A percentile compares a stretch with the other conserved stretches of the same genome.
Evolutionary conservation across 352 stramenopile species (phyloP).

Genomic region (Phytophthora ramorum): DNA sequence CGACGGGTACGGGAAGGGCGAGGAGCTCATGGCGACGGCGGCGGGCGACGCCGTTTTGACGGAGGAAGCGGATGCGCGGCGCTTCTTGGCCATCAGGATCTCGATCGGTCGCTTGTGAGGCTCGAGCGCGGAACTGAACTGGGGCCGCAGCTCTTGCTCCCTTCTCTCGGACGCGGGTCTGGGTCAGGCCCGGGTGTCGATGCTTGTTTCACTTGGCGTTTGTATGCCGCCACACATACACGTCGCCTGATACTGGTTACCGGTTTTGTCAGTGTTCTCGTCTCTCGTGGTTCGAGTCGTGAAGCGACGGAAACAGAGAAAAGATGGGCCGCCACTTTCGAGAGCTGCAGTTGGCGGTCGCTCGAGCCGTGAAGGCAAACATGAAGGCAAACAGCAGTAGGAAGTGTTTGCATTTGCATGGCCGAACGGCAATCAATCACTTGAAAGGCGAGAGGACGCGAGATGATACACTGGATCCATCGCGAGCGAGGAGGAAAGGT

Average conservation of each 20-base stretch:
- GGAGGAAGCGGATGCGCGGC: slow-evolving; percentile 27
- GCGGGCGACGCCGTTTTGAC: slow-evolving; percentile 28
- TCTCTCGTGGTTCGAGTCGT: background rate
- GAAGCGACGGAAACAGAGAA: slow-evolving; percentile 17
- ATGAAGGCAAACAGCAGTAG: background rate
- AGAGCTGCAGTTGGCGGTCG: background rate
- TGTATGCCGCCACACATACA: slow-evolving; percentile 28
- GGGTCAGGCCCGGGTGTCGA: slow-evolving; percentile 12
- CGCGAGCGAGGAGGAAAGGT: background rate
- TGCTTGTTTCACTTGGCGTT: slow-evolving; percentile 25
- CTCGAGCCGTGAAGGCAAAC: background rate
- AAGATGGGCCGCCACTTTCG: slow-evolving; percentile 14
- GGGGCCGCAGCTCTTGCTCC: slow-evolving; percentile 5
- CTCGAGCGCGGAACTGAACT: slow-evolving; percentile 29
- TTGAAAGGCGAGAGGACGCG: background rate
- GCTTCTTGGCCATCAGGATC: slow-evolving; percentile 44
- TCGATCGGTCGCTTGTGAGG: slow-evolving; percentile 13
- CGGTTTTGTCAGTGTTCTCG: slow-evolving; percentile 14
- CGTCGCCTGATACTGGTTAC: slow-evolving; percentile 15
- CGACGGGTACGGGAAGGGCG: slow-evolving; percentile 36
- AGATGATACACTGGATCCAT: slow-evolving; percentile 1
- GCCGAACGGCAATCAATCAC: background rate
- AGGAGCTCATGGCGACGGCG: slow-evolving; percentile 32
- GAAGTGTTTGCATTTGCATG: background rate
- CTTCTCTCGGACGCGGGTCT: slow-evolving; percentile 31